These are phyloP conservation scores for Boletus reticuloceps DNA, from an alignment of 768 basidiomycete genomes.

Conservation along the genomic window DNA sequence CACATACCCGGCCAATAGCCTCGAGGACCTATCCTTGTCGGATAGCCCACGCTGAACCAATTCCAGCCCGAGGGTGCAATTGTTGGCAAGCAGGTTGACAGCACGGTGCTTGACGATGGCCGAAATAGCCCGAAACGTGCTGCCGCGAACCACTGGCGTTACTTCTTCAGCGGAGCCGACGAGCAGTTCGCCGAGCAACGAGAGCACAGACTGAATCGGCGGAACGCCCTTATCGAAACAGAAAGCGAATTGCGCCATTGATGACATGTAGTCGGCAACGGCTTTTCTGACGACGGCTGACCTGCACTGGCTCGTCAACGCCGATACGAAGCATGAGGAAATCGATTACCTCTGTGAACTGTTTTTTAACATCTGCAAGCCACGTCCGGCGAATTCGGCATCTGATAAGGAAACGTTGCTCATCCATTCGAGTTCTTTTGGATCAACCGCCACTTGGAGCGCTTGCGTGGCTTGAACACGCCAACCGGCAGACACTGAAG, in stretches of 20 bases:
- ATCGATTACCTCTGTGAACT: conserved; percentile 40
- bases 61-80: conserved; percentile 33
- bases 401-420: conserved; percentile 45
- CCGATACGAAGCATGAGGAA: neutral
- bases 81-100: conserved; percentile 23
- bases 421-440: conserved; percentile 53
- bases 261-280: conserved; percentile 22
- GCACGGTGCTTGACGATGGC: conserved; percentile 44
- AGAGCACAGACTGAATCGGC: conserved; percentile 34
- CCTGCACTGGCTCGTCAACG: conserved; percentile 12
- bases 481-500: conserved; percentile 11
- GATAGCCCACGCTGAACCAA: conserved; percentile 48
- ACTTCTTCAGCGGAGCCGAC: conserved; percentile 48
- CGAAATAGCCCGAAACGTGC: conserved; percentile 40
- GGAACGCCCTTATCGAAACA: conserved; percentile 2
- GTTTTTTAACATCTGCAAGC: conserved; percentile 44
- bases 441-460: conserved; percentile 41
- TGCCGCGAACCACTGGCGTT: conserved; percentile 44
- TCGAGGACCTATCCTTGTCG: conserved; percentile 55
- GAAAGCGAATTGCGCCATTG: conserved; percentile 8
- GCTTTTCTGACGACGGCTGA: conserved; percentile 16
- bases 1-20: conserved; percentile 68
- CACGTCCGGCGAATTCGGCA: conserved; percentile 39
- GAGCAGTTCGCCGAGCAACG: conserved; percentile 36
- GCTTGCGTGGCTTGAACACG: conserved; percentile 27